Base-by-base conservation (phyloP, 2,329 filamentous ascomycete genomes). In the Pseudogymnoascus pannorum region DNA sequence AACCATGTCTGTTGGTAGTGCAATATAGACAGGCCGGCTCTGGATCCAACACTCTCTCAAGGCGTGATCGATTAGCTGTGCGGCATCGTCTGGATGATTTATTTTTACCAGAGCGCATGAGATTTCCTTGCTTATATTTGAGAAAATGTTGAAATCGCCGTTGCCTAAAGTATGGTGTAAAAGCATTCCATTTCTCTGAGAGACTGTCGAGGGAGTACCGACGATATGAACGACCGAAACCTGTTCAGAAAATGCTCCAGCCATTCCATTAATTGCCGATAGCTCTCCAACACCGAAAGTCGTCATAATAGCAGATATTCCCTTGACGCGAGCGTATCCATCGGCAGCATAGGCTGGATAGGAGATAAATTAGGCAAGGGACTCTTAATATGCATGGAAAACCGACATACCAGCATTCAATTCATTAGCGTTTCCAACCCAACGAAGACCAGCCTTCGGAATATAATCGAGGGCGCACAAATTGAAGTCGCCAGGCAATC, bases 211-310 rank as follows among this genome's bases (percentile, higher is more conserved):
- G 7, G 82, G 80, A 0, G 78, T 79, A 2, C 83, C 83, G 20
- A 85, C 81, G 42, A 86, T 79, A 65, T 86, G 82, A 9, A 85
- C 77, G 18, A 86, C 77, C 0, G 81, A 76, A 0, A 80, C 80
- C 29, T 76, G 75, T 70, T 86, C 83, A 8, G 81, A 77, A 67
- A 80, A 85, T 3, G 82, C 79, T 1, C 83, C 83, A 2, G 81
- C 82, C 64, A 84, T 78, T 35, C 79, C 82, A 66, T 85, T 85
- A 68, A 85, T 76, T 5, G 82, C 81, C 3, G 81, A 84, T n/a
- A 81, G 70, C 67, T 81, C 79, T 7, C 79, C 79, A 7, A 80
- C 78, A 9, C 78, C 79, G 65, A 80, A 81, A 1, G 78, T 80
- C 3, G 79, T 81, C 24, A 81, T 64, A 5, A 81, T 62, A 6